These are phyloP conservation scores for Pseudocercospora fijiensis DNA, from an alignment of 2,329 filamentous ascomycete species.

Conservation along the genomic window DNA sequence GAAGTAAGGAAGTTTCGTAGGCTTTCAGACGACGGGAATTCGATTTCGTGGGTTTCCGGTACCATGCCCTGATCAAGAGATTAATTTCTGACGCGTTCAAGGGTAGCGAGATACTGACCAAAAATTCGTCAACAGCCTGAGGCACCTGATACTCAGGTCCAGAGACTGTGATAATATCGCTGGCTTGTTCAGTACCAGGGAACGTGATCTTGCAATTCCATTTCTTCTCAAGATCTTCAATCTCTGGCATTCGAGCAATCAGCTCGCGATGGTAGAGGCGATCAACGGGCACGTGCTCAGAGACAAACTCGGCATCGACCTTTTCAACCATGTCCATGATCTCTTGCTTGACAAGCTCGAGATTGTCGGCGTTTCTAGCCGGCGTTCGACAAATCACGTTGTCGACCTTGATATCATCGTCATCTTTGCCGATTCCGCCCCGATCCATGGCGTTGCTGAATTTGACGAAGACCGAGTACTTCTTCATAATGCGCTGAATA, in stretches of 20 bases:
- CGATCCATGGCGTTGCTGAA: constrained; percentile 99
- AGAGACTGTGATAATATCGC: constrained; percentile 91
- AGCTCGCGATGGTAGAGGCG: constrained; percentile 93
- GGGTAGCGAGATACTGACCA: constrained; percentile 54
- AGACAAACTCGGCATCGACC: constrained; percentile 94
- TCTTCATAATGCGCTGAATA: constrained; percentile 99
- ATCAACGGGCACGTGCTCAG: constrained; percentile 89
- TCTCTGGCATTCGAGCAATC: constrained; percentile 79
- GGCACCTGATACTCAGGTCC: constrained; percentile 98
- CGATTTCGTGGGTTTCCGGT: constrained; percentile 88
- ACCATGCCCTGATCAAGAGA: constrained; percentile 75
- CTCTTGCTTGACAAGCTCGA: constrained; percentile 96
- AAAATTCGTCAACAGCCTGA: constrained; percentile 90
- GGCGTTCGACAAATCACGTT: constrained; percentile 98
- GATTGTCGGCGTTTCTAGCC: constrained; percentile 91
- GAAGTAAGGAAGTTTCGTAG: constrained; percentile 81
- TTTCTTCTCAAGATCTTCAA: constrained; percentile 95
- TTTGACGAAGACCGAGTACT: constrained; percentile 99
- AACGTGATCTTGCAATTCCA: constrained; percentile 99
- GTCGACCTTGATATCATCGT: constrained; percentile 97
- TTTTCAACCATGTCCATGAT: constrained; percentile 99
- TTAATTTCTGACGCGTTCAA: constrained; percentile 33
- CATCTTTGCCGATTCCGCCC: constrained; percentile 87
- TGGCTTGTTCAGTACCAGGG: constrained; percentile 94
- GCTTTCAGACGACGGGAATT: constrained; percentile 72